These are phyloP conservation scores for Triticum urartu DNA, from an alignment of 176 grass and related monocot genomes.

Conservation along the genomic window DNA sequence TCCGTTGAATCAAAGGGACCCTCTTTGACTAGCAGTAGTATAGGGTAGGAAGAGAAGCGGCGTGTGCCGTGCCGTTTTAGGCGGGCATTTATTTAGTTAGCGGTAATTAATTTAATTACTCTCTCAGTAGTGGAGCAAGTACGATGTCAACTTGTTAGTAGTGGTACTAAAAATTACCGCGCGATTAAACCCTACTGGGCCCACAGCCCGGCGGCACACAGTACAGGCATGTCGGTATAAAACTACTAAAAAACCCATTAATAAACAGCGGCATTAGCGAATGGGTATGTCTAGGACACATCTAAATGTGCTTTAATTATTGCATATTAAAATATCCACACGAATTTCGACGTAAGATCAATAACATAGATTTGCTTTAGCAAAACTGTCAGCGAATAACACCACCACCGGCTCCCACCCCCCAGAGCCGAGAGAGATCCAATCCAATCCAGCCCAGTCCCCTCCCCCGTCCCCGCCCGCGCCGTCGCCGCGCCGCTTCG, in stretches of 20 bases:
- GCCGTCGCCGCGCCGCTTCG: neutral
- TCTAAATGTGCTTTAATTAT: too few species aligned
- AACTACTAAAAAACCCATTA: constrained; percentile 22
- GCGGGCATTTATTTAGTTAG: neutral
- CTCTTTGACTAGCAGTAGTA: too few species aligned
- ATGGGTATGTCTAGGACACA: too few species aligned
- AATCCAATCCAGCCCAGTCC: constrained; percentile 34
- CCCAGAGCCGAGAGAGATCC: constrained; percentile 41
- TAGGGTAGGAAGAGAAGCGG: too few species aligned
- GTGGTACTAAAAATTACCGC: neutral
- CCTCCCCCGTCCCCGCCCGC: neutral
- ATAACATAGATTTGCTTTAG: too few species aligned
- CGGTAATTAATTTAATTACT: neutral
- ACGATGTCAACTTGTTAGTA: neutral
- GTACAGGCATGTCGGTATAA: constrained; percentile 77
- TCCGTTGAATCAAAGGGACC: neutral
- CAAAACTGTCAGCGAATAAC: neutral
- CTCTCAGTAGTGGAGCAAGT: neutral
- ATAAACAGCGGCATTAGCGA: neutral
- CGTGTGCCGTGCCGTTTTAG: neutral
- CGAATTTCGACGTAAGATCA: too few species aligned
- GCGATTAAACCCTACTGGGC: neutral
- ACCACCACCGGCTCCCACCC: neutral
- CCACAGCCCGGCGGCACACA: neutral
- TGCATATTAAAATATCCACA: too few species aligned